Percentiles rank a stretch among this genome's conserved stretches.
phyloP scores from a whole-genome alignment of 495 filamentous ascomycete species.

The Neurospora sp. region DNA sequence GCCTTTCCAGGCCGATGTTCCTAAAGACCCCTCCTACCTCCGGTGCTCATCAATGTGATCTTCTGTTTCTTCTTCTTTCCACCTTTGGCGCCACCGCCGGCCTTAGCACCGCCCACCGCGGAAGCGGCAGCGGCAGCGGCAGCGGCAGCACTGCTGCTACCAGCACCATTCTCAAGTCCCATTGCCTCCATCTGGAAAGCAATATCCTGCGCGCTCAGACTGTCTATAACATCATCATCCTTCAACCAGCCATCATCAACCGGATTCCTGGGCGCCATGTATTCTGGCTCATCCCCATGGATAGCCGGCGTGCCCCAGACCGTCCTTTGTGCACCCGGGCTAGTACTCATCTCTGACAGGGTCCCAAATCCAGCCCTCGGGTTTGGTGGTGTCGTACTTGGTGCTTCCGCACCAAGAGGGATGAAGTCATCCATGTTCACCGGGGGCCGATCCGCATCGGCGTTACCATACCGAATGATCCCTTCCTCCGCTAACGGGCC shows the following conservation, averaged over 20 bases:
- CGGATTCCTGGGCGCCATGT: slow-evolving; percentile 6
- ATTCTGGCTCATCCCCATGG: slow-evolving; percentile 34
- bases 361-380: slow-evolving; percentile 32
- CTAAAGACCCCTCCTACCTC: slow-evolving; percentile 27
- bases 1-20: neutral
- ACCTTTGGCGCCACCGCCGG: slow-evolving; percentile 27
- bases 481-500: slow-evolving; percentile 28
- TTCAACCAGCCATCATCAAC: slow-evolving; percentile 72
- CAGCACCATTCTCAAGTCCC: slow-evolving; percentile 19
- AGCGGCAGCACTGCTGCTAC: slow-evolving; percentile 10
- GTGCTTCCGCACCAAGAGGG: slow-evolving; percentile 42
- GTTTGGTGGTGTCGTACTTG: slow-evolving; percentile 27
- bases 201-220: slow-evolving; percentile 26
- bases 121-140: slow-evolving; percentile 7
- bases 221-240: slow-evolving; percentile 34
- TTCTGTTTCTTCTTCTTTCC: slow-evolving; percentile 91
- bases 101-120: slow-evolving; percentile 8
- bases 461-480: slow-evolving; percentile 18
- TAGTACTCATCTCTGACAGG: slow-evolving; percentile 55
- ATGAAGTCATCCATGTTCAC: slow-evolving; percentile 52
- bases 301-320: slow-evolving; percentile 80
- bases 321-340: slow-evolving; percentile 62
- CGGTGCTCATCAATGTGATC: slow-evolving; percentile 89
- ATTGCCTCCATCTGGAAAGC: slow-evolving; percentile 38
- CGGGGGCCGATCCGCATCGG: slow-evolving; percentile 13